These are phyloP conservation scores for Puccinia novopanici DNA, from an alignment of 1,284 basidiomycete species.

Conservation along the genomic window DNA sequence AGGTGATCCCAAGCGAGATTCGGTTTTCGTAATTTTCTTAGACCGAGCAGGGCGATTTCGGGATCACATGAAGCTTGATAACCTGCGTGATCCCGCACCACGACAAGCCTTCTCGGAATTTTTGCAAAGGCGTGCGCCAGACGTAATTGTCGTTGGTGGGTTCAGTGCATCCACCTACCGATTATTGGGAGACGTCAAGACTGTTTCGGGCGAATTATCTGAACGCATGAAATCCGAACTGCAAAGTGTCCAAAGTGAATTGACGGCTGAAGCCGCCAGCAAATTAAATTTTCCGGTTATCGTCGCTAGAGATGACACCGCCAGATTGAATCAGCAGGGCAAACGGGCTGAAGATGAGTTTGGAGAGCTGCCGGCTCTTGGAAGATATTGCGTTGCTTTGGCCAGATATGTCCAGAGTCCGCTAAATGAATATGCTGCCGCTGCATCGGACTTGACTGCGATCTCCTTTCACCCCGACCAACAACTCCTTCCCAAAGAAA, in stretches of 20 bases:
- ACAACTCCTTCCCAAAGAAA: constrained; percentile 77
- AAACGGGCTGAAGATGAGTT: constrained; percentile 83
- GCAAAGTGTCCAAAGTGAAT: constrained; percentile 10
- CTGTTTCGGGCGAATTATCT: constrained; percentile 52
- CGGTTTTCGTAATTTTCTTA: constrained; percentile 79
- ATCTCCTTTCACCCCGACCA: constrained; percentile 82
- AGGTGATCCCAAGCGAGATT: constrained; percentile 87
- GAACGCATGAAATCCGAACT: constrained; percentile 43
- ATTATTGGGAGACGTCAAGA: constrained; percentile 51
- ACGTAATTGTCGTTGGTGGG: constrained; percentile 86
- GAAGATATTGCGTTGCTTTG: constrained; percentile 92
- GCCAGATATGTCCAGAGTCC: constrained; percentile 93
- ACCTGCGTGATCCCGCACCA: constrained; percentile 55
- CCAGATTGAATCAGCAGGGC: constrained; percentile 89
- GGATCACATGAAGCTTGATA: constrained; percentile 85
- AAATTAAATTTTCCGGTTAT: constrained; percentile 68
- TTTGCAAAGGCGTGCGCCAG: constrained; percentile 76
- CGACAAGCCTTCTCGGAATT: constrained; percentile 70
- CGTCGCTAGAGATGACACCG: constrained; percentile 86
- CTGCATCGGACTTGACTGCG: constrained; percentile 76
- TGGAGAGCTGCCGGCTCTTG: constrained; percentile 73
- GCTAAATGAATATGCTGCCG: constrained; percentile 84
- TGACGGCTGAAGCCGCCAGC: constrained; percentile 33
- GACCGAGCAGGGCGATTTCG: constrained; percentile 85
- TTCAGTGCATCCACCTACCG: constrained; percentile 57